Conservation (phyloP, 2,329 filamentous ascomycete genomes). For the Zasmidium citrigriseum region DNA sequence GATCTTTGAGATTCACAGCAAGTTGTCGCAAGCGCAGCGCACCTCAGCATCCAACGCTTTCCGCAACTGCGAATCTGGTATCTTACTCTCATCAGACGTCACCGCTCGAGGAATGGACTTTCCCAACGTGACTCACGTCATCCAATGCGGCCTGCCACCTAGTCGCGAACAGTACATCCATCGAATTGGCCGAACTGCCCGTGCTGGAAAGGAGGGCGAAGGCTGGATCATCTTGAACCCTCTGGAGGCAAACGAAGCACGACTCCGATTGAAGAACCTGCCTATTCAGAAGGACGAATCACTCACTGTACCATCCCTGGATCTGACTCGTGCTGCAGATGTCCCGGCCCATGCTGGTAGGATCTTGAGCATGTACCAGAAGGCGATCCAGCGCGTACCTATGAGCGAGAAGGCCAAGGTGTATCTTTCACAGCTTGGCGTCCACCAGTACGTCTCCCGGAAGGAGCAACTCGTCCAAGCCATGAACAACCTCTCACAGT, state of each 20-base stretch:
- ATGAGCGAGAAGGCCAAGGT: constrained; percentile 45
- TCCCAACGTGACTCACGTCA: constrained; percentile 54
- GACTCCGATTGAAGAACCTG: constrained; percentile 57
- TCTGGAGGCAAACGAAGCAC: constrained; percentile 53
- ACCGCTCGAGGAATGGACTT: constrained; percentile 57
- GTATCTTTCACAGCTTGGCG: constrained; percentile 62
- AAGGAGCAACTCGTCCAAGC: constrained; percentile 46
- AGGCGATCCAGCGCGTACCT: constrained; percentile 48
- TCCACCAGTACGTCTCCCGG: constrained; percentile 43
- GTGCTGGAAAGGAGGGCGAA: constrained; percentile 71
- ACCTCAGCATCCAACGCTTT: constrained; percentile 73
- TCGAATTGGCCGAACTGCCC: constrained; percentile 55
- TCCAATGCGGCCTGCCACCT: constrained; percentile 51
- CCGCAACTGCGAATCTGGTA: constrained; percentile 60
- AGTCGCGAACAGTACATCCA: constrained; percentile 53
- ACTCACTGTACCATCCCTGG: constrained; percentile 53
- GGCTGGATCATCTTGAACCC: constrained; percentile 67
- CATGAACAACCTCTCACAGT: constrained; percentile 56
- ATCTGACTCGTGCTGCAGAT: constrained; percentile 44
- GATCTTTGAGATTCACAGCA: constrained; percentile 72
- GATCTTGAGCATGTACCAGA: constrained; percentile 45
- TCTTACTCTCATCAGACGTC: constrained; percentile 52
- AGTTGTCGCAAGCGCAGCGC: constrained; percentile 68
- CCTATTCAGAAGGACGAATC: constrained; percentile 60
- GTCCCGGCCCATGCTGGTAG: constrained; percentile 44